phyloP scores from a whole-genome alignment of 1,284 basidiomycete species.

The Malassezia pachydermatis region DNA sequence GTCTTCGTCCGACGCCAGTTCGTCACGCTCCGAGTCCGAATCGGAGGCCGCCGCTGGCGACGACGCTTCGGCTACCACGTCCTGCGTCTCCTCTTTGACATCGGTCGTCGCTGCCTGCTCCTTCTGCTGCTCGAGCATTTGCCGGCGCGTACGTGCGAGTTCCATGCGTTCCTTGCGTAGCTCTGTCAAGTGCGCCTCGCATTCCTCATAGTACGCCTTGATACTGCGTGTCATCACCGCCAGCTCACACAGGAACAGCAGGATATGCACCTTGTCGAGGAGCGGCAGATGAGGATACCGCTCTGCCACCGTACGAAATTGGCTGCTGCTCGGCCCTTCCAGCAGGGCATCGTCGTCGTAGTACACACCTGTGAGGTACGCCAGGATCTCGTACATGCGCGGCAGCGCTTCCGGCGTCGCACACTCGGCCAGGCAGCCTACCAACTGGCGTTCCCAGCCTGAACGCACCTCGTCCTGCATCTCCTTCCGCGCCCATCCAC shows the following conservation, averaged over 20 bases:
- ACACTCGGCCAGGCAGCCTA: constrained; percentile 33
- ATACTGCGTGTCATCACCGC: constrained; percentile 79
- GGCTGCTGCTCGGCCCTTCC: constrained; percentile 14
- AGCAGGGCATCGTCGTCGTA: constrained; percentile 26
- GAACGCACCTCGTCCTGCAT: constrained; percentile 34
- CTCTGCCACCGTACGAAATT: constrained; percentile 27
- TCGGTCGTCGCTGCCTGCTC: constrained; percentile 10
- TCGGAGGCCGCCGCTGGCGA: constrained; percentile 1
- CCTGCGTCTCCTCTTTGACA: constrained; percentile 1
- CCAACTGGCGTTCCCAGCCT: constrained; percentile 36
- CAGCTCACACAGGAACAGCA: constrained; percentile 77
- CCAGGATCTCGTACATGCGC: constrained; percentile 37
- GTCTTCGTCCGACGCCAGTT: constrained; percentile 31
- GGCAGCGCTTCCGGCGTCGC: constrained; percentile 33
- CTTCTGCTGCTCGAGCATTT: constrained; percentile 51
- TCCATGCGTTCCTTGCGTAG: constrained; percentile 91
- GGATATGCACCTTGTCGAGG: constrained; percentile 69
- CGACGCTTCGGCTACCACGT: background rate
- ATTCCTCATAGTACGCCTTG: constrained; percentile 77
- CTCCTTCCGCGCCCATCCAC: constrained; percentile 32
- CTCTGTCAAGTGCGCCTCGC: constrained; percentile 77
- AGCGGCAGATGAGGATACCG: constrained; percentile 66
- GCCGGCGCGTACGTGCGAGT: constrained; percentile 74
- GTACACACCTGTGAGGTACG: constrained; percentile 38
- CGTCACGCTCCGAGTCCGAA: constrained; percentile 23